Conservation (phyloP, 2,329 filamentous ascomycete genomes). For the Arachnomyces sp. region DNA sequence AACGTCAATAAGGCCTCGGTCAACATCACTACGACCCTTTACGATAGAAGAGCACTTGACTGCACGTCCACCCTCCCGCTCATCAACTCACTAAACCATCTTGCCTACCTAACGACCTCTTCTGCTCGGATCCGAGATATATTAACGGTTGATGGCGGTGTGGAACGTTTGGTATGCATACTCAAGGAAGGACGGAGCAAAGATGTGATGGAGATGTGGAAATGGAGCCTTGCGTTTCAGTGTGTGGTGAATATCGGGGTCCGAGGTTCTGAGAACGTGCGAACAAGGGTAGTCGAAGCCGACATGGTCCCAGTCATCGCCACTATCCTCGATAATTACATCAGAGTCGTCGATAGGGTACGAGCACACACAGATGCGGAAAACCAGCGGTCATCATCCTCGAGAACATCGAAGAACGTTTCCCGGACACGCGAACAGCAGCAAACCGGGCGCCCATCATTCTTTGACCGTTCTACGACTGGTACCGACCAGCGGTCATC, state of each 20-base stretch:
- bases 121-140: slow-evolving; percentile 97
- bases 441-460: slow-evolving; percentile 23
- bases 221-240: slow-evolving; percentile 98
- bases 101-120: slow-evolving; percentile 95
- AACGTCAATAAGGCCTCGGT: slow-evolving; percentile 99
- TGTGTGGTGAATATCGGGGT: slow-evolving; percentile 99
- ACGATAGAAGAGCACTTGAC: slow-evolving; percentile 93
- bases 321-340: slow-evolving; percentile 96
- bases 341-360: slow-evolving; percentile 88
- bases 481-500: slow-evolving; percentile 51
- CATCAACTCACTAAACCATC: slow-evolving; percentile 98
- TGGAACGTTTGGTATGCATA: slow-evolving; percentile 93
- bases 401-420: slow-evolving; percentile 23
- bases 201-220: slow-evolving; percentile 99
- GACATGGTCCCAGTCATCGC: slow-evolving; percentile 99
- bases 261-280: slow-evolving; percentile 83
- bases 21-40: slow-evolving; percentile 95
- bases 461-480: slow-evolving; percentile 44
- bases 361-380: slow-evolving; percentile 79
- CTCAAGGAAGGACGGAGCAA: slow-evolving; percentile 94
- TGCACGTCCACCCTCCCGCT: slow-evolving; percentile 95
- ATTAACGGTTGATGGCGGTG: slow-evolving; percentile 94
- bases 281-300: slow-evolving; percentile 91
- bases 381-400: slow-evolving; percentile 44
- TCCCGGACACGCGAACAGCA: slow-evolving; percentile 21